A percentile compares a stretch with the other conserved stretches of the same genome.
Evolutionary conservation across 2,329 filamentous ascomycete genomes (phyloP).

Genomic region (Alternaria burnsii): DNA sequence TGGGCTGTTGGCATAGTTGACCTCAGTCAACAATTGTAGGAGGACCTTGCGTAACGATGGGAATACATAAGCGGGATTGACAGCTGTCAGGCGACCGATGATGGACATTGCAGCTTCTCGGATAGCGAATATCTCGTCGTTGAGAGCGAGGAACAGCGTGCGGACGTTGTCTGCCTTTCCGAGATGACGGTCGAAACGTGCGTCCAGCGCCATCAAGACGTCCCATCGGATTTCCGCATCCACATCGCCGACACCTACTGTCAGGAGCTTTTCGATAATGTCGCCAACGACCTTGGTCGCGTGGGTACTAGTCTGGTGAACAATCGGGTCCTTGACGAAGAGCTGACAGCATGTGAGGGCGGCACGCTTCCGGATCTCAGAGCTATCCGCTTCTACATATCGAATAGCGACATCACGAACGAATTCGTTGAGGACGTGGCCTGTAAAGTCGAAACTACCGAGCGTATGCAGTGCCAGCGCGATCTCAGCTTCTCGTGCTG

Average conservation of each 20-base stretch:
- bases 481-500: conserved; percentile 83
- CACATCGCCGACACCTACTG: conserved; percentile 89
- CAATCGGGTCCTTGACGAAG: conserved; percentile 95
- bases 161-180: conserved; percentile 97
- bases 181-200: conserved; percentile 94
- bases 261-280: conserved; percentile 95
- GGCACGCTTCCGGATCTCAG: conserved; percentile 91
- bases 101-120: conserved; percentile 95
- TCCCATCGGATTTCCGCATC: conserved; percentile 88
- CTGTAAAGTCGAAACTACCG: conserved; percentile 92
- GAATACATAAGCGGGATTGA: conserved; percentile 97
- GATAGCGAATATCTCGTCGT: conserved; percentile 92
- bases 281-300: conserved; percentile 97
- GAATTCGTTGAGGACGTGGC: conserved; percentile 96
- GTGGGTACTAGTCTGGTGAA: conserved; percentile 97
- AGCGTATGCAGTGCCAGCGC: conserved; percentile 93
- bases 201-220: conserved; percentile 87
- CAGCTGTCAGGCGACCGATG: conserved; percentile 87
- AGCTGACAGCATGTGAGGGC: conserved; percentile 97
- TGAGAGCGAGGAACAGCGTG: conserved; percentile 91
- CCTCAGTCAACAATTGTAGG: conserved; percentile 93
- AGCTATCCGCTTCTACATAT: conserved; percentile 95
- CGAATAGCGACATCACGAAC: conserved; percentile 97
- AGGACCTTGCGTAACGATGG: conserved; percentile 93
- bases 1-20: conserved; percentile 93